Evolutionary conservation across 1,284 basidiomycete species (phyloP).

Genomic region (Malassezia yamatoensis): DNA sequence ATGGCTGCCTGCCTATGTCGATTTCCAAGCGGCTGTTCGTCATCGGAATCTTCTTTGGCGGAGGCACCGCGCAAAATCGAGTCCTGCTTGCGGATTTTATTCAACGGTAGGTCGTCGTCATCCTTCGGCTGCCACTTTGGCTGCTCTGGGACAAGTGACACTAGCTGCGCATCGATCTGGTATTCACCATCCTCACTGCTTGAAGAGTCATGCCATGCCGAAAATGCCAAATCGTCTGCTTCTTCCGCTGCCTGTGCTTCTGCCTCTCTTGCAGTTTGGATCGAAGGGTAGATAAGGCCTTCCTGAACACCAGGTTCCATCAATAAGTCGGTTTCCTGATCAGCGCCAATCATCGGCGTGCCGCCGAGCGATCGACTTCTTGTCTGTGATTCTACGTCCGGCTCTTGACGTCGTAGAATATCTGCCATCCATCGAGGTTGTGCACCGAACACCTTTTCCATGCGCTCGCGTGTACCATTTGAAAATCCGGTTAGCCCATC

Average conservation of each 20-base stretch:
- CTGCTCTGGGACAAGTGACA: background rate
- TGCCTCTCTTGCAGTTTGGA: background rate
- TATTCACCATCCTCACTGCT: background rate
- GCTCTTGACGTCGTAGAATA: slow-evolving; percentile 17
- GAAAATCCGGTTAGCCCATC: slow-evolving; percentile 16
- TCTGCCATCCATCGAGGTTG: slow-evolving; percentile 32
- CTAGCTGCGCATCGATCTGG: background rate
- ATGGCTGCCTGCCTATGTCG: slow-evolving; percentile 42
- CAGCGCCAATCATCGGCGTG: background rate
- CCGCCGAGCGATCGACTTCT: background rate
- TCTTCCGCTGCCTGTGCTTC: background rate
- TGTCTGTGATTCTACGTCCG: slow-evolving; percentile 5
- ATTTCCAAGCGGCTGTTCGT: slow-evolving; percentile 32
- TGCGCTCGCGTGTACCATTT: slow-evolving; percentile 43
- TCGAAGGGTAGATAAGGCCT: background rate
- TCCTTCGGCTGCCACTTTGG: slow-evolving; percentile 16
- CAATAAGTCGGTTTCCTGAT: background rate
- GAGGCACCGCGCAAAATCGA: background rate
- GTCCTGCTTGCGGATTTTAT: background rate
- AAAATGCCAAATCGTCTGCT: background rate
- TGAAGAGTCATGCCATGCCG: slow-evolving; percentile 9
- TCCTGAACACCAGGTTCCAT: background rate
- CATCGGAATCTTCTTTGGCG: slow-evolving; percentile 1
- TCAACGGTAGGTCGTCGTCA: slow-evolving; percentile 22
- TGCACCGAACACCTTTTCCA: slow-evolving; percentile 39